Evolutionary conservation across 495 filamentous ascomycete species (phyloP), one percentile per base, ranked within the genome.

Genomic region (Talaromyces thailandensis): DNA sequence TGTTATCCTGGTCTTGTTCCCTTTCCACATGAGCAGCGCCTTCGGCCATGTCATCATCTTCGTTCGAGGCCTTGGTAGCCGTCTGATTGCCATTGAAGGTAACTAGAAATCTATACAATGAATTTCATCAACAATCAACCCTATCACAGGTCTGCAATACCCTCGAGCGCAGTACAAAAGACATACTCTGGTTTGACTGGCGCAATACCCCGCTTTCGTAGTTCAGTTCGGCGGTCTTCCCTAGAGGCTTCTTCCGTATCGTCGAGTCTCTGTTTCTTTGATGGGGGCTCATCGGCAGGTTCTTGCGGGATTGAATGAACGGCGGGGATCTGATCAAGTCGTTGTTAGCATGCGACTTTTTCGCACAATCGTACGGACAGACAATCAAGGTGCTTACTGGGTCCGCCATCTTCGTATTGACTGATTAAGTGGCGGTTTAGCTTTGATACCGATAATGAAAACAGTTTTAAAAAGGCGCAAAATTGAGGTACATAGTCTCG

Each of bases 121-220:
- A n/a, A 23, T 25, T 8, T 51, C 26, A 45, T 62, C 61, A 29
- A 25, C 43, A 64, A 26, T 26, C 31, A 52, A 60, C 18, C 9
- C 14, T 7, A 21, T 31, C 6, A 43, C 9, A 35, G 23, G 28
- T 18, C 37, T 43, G 16, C 14, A 16, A 43, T 7, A 8, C 43
- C 21, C 3, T 48, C 9, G n/a, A 48, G 5, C 43, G n/a, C 16
- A 48, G 21, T 8, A 23, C 3, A 48, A 21, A 21, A 5, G 12
- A 74, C 84, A 71, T 74, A 96, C 90, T 97, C 93, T 62, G 83
- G 68, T 72, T 96, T 96, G 68, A 98, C 87, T 1, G 86, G 83
- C 32, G 91, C 91, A 63, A 93, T 80, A 31, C 93, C 93, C 68
- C 84, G 83, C 50, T 78, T 61, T 64, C 80, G 72, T 76, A 83